Evolutionary conservation across 2,329 filamentous ascomycete genomes (phyloP).

Genomic region (Sclerotinia spermophila): DNA sequence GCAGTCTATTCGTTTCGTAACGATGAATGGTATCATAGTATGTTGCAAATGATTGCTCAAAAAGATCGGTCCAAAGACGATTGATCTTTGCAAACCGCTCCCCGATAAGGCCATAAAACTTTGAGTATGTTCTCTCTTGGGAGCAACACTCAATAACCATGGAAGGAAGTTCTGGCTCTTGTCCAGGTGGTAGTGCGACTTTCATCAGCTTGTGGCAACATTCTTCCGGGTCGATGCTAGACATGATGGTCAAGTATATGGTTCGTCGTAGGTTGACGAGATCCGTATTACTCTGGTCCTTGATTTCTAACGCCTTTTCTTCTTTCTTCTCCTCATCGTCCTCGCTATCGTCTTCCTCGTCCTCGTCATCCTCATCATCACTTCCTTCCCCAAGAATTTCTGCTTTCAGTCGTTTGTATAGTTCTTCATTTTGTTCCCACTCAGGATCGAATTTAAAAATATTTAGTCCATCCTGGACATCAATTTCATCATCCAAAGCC

Average conservation of each 20-base stretch:
- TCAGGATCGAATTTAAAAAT: slow-evolving; percentile 92
- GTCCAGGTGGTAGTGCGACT: slow-evolving; percentile 79
- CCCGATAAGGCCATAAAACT: slow-evolving; percentile 92
- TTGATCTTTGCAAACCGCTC: slow-evolving; percentile 97
- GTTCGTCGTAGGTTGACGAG: slow-evolving; percentile 88
- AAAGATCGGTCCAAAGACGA: slow-evolving; percentile 87
- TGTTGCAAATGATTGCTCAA: slow-evolving; percentile 83
- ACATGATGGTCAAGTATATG: slow-evolving; percentile 98
- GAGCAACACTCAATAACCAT: slow-evolving; percentile 98
- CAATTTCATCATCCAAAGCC: slow-evolving; percentile 77
- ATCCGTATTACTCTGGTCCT: slow-evolving; percentile 95
- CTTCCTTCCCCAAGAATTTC: slow-evolving; percentile 95
- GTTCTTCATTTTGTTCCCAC: slow-evolving; percentile 86
- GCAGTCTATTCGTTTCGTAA: slow-evolving; percentile 90
- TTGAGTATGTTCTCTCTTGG: slow-evolving; percentile 94
- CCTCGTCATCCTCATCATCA: slow-evolving; percentile 70
- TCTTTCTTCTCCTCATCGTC: slow-evolving; percentile 72
- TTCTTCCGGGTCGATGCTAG: slow-evolving; percentile 92
- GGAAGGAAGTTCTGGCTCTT: slow-evolving; percentile 85
- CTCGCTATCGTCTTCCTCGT: slow-evolving; percentile 61
- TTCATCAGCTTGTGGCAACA: slow-evolving; percentile 96
- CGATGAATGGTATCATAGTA: slow-evolving; percentile 98
- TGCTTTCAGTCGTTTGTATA: slow-evolving; percentile 84
- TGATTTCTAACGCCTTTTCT: slow-evolving; percentile 86
- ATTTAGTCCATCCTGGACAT: slow-evolving; percentile 83